Evolutionary conservation across 129 eudicot species (phyloP).

Genomic region (Apium graveolens): DNA sequence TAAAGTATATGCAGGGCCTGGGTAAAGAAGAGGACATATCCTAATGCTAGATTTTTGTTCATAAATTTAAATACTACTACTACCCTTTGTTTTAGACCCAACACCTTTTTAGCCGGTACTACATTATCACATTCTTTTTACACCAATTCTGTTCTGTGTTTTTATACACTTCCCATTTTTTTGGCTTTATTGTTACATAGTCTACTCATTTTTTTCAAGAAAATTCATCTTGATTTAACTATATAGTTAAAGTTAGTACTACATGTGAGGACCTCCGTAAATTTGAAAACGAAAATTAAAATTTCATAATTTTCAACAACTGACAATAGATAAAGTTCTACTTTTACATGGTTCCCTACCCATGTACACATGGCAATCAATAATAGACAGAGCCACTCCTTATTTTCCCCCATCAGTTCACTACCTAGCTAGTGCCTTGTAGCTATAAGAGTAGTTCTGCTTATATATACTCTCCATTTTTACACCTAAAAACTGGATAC

Average conservation of each 20-base stretch:
- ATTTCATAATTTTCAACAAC: background rate
- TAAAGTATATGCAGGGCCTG: background rate
- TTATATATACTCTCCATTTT: background rate
- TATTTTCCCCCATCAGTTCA: background rate
- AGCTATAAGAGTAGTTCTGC: background rate
- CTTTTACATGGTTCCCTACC: background rate
- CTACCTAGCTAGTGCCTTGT: background rate
- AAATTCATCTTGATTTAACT: no score
- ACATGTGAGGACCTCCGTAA: no score
- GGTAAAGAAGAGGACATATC: background rate
- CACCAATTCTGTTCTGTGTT: background rate
- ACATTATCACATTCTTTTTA: background rate
- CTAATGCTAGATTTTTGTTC: background rate
- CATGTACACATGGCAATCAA: background rate
- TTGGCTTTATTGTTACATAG: no score
- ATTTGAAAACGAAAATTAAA: no score
- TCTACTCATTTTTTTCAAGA: no score
- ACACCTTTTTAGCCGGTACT: background rate
- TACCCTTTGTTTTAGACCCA: background rate
- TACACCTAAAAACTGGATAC: background rate
- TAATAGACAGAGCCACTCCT: background rate
- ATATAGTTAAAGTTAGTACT: no score
- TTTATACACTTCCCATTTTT: background rate
- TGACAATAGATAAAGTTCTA: background rate
- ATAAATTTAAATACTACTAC: background rate